Conservation (phyloP, 1,284 basidiomycete genomes). For the Lignosus rhinocerotis region DNA sequence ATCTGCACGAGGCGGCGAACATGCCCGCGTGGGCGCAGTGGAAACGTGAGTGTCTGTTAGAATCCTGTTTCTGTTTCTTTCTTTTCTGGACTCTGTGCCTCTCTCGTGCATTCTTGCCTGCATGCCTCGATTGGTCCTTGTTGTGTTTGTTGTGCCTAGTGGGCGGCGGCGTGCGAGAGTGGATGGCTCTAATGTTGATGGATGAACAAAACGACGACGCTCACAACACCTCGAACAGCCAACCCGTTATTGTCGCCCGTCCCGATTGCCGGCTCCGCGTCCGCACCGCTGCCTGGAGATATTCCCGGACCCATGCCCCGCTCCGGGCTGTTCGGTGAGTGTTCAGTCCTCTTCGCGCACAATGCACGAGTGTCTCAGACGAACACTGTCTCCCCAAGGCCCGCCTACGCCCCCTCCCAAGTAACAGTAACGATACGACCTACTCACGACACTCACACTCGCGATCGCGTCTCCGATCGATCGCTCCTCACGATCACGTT, state of each 20-base stretch:
- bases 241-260: constrained; percentile 56
- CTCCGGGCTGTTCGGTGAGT: constrained; percentile 63
- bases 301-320: constrained; percentile 39
- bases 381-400: constrained; percentile 34
- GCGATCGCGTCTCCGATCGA: constrained; percentile 3
- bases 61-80: background rate
- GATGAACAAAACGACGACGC: too few relatives aligned
- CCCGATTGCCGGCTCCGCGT: constrained; percentile 36
- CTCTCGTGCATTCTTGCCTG: background rate
- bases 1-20: constrained; percentile 43
- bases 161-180: too few relatives aligned
- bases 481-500: background rate
- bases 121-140: too few relatives aligned
- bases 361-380: too few relatives aligned
- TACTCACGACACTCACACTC: background rate
- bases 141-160: too few relatives aligned
- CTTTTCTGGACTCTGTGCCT: background rate
- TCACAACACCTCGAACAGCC: constrained; percentile 37
- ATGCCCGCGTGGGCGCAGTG: constrained; percentile 76
- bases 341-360: background rate
- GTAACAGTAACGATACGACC: constrained; percentile 28
- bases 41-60: constrained; percentile 51
- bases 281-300: constrained; percentile 38
- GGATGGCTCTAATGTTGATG: too few relatives aligned
- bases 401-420: constrained; percentile 62